A percentile compares a stretch with the other conserved stretches of the same genome.
phyloP scores from a whole-genome alignment of 768 basidiomycete species.

The Suillus weaverae region DNA sequence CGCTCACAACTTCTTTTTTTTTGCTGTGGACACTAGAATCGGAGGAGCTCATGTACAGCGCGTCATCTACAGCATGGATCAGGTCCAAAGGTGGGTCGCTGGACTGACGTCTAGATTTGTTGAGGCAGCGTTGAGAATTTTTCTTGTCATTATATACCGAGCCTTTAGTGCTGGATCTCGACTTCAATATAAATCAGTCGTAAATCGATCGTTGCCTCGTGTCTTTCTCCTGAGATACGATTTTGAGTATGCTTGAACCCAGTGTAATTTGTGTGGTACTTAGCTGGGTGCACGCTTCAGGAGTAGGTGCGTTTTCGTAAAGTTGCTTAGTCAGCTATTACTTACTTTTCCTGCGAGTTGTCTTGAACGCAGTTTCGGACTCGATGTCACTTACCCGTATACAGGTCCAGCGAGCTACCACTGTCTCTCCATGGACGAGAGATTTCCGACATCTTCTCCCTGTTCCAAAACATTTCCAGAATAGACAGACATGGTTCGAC shows the following conservation, averaged over 20 bases:
- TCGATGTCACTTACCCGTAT: constrained; percentile 32
- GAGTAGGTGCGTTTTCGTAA: neutral
- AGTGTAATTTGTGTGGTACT: neutral
- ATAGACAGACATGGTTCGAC: constrained; percentile 45
- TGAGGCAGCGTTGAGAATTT: neutral
- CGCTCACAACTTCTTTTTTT: neutral
- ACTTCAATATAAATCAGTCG: neutral
- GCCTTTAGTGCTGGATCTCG: neutral
- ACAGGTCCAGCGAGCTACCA: constrained; percentile 48
- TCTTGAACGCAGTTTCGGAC: neutral
- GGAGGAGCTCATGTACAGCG: constrained; percentile 62
- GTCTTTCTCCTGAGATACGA: neutral
- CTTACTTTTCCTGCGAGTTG: neutral
- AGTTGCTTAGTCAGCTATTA: neutral
- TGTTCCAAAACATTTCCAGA: constrained; percentile 55
- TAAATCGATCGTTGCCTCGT: too few relatives aligned
- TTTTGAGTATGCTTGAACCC: neutral
- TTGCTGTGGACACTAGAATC: constrained; percentile 68
- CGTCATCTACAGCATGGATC: constrained; percentile 45
- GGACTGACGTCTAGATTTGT: constrained; percentile 16
- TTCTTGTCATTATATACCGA: constrained; percentile 10
- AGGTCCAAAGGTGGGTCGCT: constrained; percentile 25
- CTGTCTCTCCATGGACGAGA: constrained; percentile 56
- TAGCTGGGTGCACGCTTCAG: neutral
- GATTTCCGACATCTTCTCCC: constrained; percentile 66